Percentiles rank a stretch among this genome's conserved stretches.
Evolutionary conservation across 2,329 filamentous ascomycete genomes (phyloP).

Genomic region (Diplocarpon mali): DNA sequence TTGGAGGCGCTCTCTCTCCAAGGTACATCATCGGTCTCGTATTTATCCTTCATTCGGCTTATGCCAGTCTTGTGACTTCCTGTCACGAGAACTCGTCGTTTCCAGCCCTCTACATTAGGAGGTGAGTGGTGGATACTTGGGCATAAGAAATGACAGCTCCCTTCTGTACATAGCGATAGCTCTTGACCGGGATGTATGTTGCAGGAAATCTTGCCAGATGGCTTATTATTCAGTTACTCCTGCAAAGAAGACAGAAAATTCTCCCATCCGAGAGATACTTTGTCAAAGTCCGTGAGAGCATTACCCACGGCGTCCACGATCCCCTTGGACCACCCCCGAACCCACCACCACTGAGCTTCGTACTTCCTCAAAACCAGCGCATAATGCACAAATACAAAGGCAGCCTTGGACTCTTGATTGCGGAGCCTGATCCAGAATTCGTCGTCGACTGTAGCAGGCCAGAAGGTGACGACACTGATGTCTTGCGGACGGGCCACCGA

Average conservation of each 20-base stretch:
- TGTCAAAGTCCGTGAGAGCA: background rate
- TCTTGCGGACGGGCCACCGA: background rate
- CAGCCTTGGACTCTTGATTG: background rate
- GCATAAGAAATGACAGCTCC: no score
- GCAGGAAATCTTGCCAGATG: no score
- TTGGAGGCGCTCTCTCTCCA: no score
- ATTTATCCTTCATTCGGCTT: no score
- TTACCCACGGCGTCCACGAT: background rate
- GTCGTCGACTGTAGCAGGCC: background rate
- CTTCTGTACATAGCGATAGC: no score
- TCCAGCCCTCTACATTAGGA: no score
- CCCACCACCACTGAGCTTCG: constrained; percentile 1
- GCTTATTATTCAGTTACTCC: background rate
- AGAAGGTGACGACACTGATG: background rate
- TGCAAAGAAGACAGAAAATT: background rate
- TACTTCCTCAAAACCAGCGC: background rate
- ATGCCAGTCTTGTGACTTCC: no score
- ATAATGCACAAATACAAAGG: background rate
- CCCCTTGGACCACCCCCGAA: background rate
- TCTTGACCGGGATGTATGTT: no score
- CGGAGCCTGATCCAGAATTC: background rate
- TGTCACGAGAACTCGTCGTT: no score
- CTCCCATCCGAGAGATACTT: background rate
- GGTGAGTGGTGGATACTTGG: no score
- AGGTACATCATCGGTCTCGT: no score